Base-by-base conservation (phyloP, 352 stramenopile species). In the Pythium graminicola region DNA sequence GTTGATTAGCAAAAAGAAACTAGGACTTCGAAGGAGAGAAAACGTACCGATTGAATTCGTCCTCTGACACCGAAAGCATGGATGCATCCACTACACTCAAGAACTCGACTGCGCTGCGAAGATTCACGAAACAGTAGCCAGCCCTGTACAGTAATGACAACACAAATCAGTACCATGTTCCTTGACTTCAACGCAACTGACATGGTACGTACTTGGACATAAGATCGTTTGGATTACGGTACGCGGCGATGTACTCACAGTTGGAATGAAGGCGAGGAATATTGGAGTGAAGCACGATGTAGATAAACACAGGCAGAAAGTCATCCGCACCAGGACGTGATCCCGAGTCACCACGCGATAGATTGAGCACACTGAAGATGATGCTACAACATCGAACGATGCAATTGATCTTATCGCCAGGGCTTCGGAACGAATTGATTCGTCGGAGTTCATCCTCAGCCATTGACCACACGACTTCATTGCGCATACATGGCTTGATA, bases 301-400 rank as follows among this genome's bases (percentile, higher is more conserved):
- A 96, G 55, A 97, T 96, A 59, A 97, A 95, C 24, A 96, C 76
- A 14, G 89, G 89, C 13, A 97, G 65, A 44, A 97, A 97, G 32
- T 97, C 89, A 54, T 97, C 89, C 1, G 86, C 78, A 14, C 82
- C 82, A 3, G 82, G 82, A 7, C 82, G 80, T 14, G 64, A 85
- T 2, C 68, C 65, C 7, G 71, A 75, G 36, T 89, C 78, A 17
- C 80, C 82, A 32, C 82, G 73, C 0, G 82, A 73, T 14, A 95
- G 63, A 41, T 88, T 94, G 40, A 95, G 65, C 20, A 92, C 85
- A 60, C 81, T 92, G 54, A 95, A 96, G 59, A 96, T 95, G 24
- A 95, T 79, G 50, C 73, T 90, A 51, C 80, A 93, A 65, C 83
- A 95, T 1, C 81, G 74, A 42, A 92, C 81, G 54, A 95, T 86